Percentiles rank a stretch among this genome's conserved stretches.
These are phyloP conservation scores for Silene vulgaris DNA, from an alignment of 179 eudicot genomes.

Conservation along the genomic window DNA sequence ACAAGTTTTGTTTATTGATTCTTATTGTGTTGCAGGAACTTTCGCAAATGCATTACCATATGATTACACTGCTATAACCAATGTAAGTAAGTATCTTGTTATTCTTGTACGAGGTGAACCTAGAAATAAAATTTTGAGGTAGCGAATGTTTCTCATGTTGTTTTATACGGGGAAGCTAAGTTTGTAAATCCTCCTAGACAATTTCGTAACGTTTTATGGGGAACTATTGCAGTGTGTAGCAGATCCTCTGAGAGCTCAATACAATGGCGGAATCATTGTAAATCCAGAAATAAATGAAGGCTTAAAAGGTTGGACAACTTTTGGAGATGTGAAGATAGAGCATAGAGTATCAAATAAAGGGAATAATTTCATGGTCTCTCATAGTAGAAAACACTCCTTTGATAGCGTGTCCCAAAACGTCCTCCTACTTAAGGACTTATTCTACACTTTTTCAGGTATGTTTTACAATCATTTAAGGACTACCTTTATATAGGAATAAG, in stretches of 20 bases:
- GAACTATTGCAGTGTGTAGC: slow-evolving; percentile 38
- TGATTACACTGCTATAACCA: slow-evolving; percentile 33
- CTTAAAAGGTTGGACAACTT: slow-evolving; percentile 44
- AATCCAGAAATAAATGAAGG: slow-evolving; percentile 58
- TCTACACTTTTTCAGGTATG: slow-evolving; percentile 60
- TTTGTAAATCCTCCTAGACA: too few relatives aligned
- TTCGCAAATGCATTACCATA: slow-evolving; percentile 32
- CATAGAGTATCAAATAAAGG: slow-evolving; percentile 31
- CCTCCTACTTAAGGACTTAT: slow-evolving; percentile 32
- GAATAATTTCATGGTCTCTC: slow-evolving; percentile 50
- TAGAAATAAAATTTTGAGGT: too few relatives aligned
- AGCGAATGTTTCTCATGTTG: too few relatives aligned
- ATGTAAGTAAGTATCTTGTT: too few relatives aligned
- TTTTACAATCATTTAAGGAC: background rate
- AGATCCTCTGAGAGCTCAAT: slow-evolving; percentile 47
- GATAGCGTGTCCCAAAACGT: slow-evolving; percentile 47
- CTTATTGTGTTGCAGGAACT: slow-evolving; percentile 16
- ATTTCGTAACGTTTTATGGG: background rate
- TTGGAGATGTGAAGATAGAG: slow-evolving; percentile 42
- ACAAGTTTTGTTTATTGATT: background rate
- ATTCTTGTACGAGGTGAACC: too few relatives aligned
- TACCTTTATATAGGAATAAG: too few relatives aligned
- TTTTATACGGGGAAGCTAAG: too few relatives aligned
- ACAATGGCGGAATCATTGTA: slow-evolving; percentile 51
- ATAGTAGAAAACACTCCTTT: slow-evolving; percentile 26